phyloP scores from a whole-genome alignment of 192 early-diverging fungal species.

The Coemansia sp. region DNA sequence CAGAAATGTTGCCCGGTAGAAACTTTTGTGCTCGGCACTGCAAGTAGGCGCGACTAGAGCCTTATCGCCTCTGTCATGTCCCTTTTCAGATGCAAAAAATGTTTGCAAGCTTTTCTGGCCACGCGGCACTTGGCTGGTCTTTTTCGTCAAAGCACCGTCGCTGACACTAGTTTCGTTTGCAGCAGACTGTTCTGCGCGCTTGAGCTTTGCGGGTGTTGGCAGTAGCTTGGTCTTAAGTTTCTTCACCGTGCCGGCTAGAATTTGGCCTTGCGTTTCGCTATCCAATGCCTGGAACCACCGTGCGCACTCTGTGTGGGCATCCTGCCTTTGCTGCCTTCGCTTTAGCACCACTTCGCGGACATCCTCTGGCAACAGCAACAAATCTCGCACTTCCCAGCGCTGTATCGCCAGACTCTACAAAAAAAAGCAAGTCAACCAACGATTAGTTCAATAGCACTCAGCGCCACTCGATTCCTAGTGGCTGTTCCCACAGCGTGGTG shows the following conservation, averaged over 20 bases:
- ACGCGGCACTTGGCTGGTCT: conserved; percentile 16
- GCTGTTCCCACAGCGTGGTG: not conserved
- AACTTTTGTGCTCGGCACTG: conserved; percentile 10
- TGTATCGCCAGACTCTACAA: conserved; percentile 31
- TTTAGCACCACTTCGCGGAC: conserved; percentile 30
- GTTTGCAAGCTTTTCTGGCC: conserved; percentile 48
- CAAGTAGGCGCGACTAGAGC: conserved; percentile 3
- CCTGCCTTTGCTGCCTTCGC: conserved; percentile 20
- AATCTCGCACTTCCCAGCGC: conserved; percentile 51
- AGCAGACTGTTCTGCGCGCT: not conserved
- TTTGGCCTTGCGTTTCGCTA: conserved; percentile 16
- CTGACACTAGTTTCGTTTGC: not conserved
- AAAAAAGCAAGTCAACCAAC: not conserved
- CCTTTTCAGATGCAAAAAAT: conserved; percentile 39
- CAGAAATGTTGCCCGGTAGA: conserved; percentile 43
- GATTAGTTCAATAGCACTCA: not conserved
- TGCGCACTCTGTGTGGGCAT: conserved; percentile 26
- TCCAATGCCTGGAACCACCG: conserved; percentile 34
- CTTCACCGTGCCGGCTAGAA: conserved; percentile 33
- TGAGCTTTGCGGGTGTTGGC: not conserved
- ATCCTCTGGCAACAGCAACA: conserved; percentile 30
- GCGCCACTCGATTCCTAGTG: not conserved
- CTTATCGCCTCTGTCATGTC: not conserved
- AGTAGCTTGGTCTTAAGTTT: conserved; percentile 20
- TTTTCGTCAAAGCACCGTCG: not conserved